Conservation (phyloP, 2,329 filamentous ascomycete species). For the Colletotrichum cuscutae region DNA sequence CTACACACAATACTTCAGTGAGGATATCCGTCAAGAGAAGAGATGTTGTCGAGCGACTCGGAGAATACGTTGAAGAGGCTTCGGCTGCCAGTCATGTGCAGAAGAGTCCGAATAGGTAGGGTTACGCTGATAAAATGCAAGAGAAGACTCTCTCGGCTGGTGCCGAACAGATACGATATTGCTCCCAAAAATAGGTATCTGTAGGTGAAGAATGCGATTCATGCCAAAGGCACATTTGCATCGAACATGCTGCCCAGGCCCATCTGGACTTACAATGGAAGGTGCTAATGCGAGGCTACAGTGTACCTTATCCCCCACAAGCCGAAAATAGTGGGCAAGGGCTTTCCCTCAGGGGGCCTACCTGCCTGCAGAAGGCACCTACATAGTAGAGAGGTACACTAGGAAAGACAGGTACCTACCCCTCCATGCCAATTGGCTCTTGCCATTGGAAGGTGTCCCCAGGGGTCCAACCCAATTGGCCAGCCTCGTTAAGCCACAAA, state of each 20-base stretch:
- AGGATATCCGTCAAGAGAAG: background rate
- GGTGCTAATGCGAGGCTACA: constrained; percentile 28
- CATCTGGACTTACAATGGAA: constrained; percentile 1
- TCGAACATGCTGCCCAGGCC: background rate
- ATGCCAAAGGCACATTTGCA: constrained; percentile 8
- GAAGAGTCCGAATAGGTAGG: background rate
- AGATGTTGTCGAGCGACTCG: too few species aligned
- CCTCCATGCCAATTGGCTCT: constrained; percentile 2
- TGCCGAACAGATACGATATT: background rate
- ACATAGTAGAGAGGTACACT: too few species aligned
- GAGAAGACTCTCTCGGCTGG: background rate
- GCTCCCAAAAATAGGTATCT: background rate
- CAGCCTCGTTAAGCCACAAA: constrained; percentile 32
- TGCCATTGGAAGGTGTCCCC: background rate
- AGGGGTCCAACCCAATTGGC: constrained; percentile 4
- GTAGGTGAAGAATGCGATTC: constrained; percentile 10
- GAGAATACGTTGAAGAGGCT: background rate
- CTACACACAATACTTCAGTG: background rate
- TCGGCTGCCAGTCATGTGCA: too few species aligned
- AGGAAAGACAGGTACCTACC: constrained; percentile 6
- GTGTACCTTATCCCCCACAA: constrained; percentile 15
- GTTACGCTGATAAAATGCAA: background rate
- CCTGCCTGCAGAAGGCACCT: too few species aligned
- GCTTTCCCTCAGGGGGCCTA: background rate
- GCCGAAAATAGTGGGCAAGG: constrained; percentile 18